Evolutionary conservation across 495 filamentous ascomycete species (phyloP), one percentile per base, ranked within the genome.

Genomic region (Penicillium flavigenum): DNA sequence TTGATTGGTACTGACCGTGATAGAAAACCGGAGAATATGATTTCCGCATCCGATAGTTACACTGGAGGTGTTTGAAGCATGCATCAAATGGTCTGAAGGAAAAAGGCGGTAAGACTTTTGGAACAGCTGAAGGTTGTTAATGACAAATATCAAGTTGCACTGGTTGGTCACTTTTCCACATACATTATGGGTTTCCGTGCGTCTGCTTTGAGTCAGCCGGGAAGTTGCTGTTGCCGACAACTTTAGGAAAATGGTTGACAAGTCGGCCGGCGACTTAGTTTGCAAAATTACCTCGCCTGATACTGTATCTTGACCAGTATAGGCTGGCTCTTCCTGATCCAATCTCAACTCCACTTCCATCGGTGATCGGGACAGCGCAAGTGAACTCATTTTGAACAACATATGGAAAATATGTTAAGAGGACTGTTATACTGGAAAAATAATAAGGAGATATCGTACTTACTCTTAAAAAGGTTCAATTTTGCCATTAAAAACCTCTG

Each of bases 131-230:
- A 34, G 27, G 1, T 4, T 43, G 38, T 46, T 24, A 36, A n/a
- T 51, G 34, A 24, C 34, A 41, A 22, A n/a, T 29, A 26, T 19
- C 9, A 16, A n/a, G 12, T 5, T 20, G 11, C 9, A 51, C 4
- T 7, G 9, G 5, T 14, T 31, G 5, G 16, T 4, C 27, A n/a
- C 17, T 11, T 22, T n/a, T 31, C 5, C 5, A 27, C 29, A 47
- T 47, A 55, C 52, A 7, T 47, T 22, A 26, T 55, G 52, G 20
- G 17, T 26, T 47, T 55, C 52, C 6, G 43, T 46, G 14, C 32
- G 29, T n/a, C 43, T 39, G 19, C 41, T 38, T 17, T 55, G 29
- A 7, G 12, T 55, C 29, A 55, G 20, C 17, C 42, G 34, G 16
- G 52, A 46, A 4, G 44, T 55, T 19, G 52, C 52, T 17, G 22